Conservation (phyloP, 441 rosid genomes). For the Rhodomyrtus psidioides region DNA sequence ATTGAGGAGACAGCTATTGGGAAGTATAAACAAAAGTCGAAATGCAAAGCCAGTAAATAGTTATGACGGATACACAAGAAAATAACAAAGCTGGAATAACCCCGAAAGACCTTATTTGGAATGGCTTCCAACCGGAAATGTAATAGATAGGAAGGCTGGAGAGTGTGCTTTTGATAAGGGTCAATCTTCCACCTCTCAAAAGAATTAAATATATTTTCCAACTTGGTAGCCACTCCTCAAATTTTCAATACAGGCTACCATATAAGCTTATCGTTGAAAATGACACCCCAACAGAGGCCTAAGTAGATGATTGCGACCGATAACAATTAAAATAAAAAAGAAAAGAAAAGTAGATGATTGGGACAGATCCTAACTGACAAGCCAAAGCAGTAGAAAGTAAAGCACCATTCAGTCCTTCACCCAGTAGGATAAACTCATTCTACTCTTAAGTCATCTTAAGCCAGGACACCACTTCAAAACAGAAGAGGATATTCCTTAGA, state of each 20-base stretch:
- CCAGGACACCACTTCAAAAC: background rate
- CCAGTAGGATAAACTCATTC: background rate
- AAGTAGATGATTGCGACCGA: background rate
- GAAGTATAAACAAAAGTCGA: background rate
- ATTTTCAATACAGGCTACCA: background rate
- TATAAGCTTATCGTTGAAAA: background rate
- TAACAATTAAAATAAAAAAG: background rate
- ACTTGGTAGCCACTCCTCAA: background rate
- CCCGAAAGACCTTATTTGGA: background rate
- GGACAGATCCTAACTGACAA: background rate
- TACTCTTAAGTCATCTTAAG: background rate
- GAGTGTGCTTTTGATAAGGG: background rate
- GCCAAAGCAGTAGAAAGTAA: background rate
- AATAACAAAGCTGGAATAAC: background rate
- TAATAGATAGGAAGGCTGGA: background rate
- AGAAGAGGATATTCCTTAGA: background rate
- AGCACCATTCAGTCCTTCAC: background rate
- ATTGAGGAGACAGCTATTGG: background rate
- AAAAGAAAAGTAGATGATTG: background rate
- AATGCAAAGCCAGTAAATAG: background rate
- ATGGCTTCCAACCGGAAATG: background rate
- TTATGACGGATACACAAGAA: background rate
- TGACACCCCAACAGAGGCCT: background rate
- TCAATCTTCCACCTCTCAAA: background rate
- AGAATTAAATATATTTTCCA: background rate